Evolutionary conservation across 2,329 filamentous ascomycete genomes (phyloP).

Genomic region (Trichocomaceae sp.): DNA sequence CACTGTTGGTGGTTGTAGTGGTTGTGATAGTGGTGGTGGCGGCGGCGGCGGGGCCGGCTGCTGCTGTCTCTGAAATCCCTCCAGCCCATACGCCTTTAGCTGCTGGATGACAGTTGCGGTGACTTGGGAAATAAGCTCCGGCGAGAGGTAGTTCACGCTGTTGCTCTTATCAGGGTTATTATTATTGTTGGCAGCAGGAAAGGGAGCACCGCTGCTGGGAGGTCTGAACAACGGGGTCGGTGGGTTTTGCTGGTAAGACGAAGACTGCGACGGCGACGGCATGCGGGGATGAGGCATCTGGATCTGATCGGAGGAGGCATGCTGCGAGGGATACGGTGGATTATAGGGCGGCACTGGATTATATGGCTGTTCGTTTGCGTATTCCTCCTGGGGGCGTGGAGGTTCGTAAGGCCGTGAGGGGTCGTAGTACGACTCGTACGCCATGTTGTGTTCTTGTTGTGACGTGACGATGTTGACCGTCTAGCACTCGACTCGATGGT

Average conservation of each 20-base stretch:
- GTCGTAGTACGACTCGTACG: conserved; percentile 10
- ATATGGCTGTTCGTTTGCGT: conserved; percentile 9
- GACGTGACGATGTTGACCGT: not conserved
- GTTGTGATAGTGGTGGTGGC: conserved; percentile 21
- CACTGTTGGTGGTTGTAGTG: conserved; percentile 19
- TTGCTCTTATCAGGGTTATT: conserved; percentile 37
- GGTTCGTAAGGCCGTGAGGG: conserved; percentile 19
- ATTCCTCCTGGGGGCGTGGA: conserved; percentile 14
- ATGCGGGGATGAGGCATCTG: conserved; percentile 33
- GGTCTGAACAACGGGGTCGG: conserved; percentile 14
- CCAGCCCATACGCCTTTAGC: conserved; percentile 43
- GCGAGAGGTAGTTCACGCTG: conserved; percentile 47
- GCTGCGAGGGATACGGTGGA: conserved; percentile 29
- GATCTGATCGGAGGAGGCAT: conserved; percentile 23
- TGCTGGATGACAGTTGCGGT: conserved; percentile 55
- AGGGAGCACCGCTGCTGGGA: conserved; percentile 3
- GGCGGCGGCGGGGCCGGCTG: conserved; percentile 20
- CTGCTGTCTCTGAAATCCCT: conserved; percentile 24
- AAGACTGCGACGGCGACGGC: conserved; percentile 20
- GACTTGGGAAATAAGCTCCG: conserved; percentile 56
- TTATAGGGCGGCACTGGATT: conserved; percentile 19
- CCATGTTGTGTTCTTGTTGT: conserved; percentile 4
- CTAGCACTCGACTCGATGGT: conserved; percentile 11
- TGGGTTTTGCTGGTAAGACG: conserved; percentile 11
- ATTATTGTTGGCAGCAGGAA: not conserved